phyloP scores from a whole-genome alignment of 2,329 filamentous ascomycete species.

The Aspergillus sp. region DNA sequence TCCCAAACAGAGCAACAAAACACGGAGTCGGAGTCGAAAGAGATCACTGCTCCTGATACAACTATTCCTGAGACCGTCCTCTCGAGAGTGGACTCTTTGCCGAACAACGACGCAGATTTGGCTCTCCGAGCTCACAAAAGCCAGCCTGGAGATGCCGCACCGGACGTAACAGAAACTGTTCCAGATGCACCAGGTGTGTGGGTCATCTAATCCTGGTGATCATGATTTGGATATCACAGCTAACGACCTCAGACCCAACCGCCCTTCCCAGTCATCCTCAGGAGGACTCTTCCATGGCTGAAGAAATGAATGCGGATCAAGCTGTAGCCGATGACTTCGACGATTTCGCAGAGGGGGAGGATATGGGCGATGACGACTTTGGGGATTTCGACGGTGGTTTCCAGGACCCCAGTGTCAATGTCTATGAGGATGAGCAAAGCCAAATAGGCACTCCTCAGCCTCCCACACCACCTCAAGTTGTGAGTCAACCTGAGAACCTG shows the following conservation, averaged over 20 bases:
- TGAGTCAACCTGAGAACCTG: slow-evolving; percentile 34
- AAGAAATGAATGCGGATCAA: slow-evolving; percentile 63
- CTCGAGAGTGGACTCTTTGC: slow-evolving; percentile 42
- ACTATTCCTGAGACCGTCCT: slow-evolving; percentile 45
- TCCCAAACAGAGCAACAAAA: slow-evolving; percentile 17
- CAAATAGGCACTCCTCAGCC: slow-evolving; percentile 20
- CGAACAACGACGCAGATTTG: slow-evolving; percentile 33
- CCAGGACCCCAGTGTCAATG: slow-evolving; percentile 46
- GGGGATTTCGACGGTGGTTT: slow-evolving; percentile 69
- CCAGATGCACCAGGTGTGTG: slow-evolving; percentile 58
- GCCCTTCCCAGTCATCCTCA: slow-evolving; percentile 39
- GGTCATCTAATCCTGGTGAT: slow-evolving; percentile 29
- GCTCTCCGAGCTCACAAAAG: slow-evolving; percentile 39
- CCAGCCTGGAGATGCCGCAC: slow-evolving; percentile 42
- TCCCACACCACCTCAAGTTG: slow-evolving; percentile 40
- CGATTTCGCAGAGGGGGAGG: slow-evolving; percentile 53
- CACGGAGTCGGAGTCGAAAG: slow-evolving; percentile 1
- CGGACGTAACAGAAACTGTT: slow-evolving; percentile 43
- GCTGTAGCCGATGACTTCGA: slow-evolving; percentile 63
- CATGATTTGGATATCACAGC: slow-evolving; percentile 49
- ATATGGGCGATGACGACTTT: slow-evolving; percentile 55
- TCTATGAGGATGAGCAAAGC: slow-evolving; percentile 22
- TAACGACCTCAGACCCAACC: slow-evolving; percentile 62
- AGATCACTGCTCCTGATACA: slow-evolving; percentile 8
- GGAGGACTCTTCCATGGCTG: slow-evolving; percentile 41